A percentile compares a stretch with the other conserved stretches of the same genome.
These are phyloP conservation scores for Pelargonium fulgidum DNA, from an alignment of 441 rosid genomes.

Conservation along the genomic window DNA sequence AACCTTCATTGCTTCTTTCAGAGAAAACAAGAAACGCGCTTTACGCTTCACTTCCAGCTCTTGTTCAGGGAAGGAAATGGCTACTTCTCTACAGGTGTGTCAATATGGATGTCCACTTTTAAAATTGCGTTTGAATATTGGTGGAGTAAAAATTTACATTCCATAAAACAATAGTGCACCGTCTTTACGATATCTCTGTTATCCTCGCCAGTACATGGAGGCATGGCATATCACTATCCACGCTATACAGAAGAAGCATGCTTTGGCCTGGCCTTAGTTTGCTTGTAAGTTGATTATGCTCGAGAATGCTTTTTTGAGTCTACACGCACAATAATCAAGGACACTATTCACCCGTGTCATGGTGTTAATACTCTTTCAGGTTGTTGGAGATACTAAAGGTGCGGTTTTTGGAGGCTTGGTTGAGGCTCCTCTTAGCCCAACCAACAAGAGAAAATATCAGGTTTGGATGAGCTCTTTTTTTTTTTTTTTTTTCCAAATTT, in stretches of 20 bases:
- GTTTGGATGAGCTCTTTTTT: conserved; percentile 23
- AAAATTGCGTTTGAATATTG: conserved; percentile 15
- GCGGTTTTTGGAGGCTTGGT: conserved; percentile 90
- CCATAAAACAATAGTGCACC: neutral
- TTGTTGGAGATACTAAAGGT: conserved; percentile 83
- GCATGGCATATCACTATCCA: conserved; percentile 88
- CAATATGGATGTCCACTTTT: neutral
- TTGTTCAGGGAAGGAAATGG: conserved; percentile 91
- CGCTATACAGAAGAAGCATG: conserved; percentile 83
- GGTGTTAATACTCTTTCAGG: conserved; percentile 36
- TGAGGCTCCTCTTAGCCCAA: conserved; percentile 79
- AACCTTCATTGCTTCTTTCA: conserved; percentile 75
- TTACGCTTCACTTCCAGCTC: conserved; percentile 73
- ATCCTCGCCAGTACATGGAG: conserved; percentile 73
- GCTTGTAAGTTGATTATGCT: conserved; percentile 42
- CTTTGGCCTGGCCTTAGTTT: conserved; percentile 91
- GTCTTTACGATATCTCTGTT: conserved; percentile 9
- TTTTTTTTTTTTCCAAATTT: conserved; percentile 1
- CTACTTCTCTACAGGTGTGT: conserved; percentile 75
- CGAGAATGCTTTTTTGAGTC: too few relatives aligned
- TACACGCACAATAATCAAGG: neutral
- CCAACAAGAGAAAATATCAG: conserved; percentile 77
- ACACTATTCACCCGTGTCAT: conserved; percentile 10
- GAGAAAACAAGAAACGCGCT: conserved; percentile 52
- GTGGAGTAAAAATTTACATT: neutral